Conservation (phyloP, 2,329 filamentous ascomycete species). For the Neonectria magnoliae region DNA sequence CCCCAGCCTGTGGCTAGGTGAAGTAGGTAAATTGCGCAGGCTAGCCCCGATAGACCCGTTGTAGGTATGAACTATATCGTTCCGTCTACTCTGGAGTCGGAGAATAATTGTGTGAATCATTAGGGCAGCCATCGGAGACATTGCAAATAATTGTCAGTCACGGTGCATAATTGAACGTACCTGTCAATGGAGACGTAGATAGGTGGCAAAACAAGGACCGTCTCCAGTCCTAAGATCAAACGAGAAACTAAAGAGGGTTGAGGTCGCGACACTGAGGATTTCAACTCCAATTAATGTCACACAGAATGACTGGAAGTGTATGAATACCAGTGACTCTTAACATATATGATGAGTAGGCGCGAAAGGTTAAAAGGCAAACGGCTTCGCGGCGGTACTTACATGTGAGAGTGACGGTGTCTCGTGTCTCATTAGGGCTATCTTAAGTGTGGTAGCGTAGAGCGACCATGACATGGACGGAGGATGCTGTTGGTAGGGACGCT, state of each 20-base stretch:
- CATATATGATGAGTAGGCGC: background rate
- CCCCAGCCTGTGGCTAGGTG: background rate
- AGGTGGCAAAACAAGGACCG: no score
- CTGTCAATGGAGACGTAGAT: background rate
- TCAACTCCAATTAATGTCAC: background rate
- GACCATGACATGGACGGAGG: background rate
- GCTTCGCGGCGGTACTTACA: background rate
- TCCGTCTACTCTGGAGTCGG: background rate
- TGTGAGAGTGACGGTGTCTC: background rate
- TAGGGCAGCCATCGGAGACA: background rate
- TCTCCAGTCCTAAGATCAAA: no score
- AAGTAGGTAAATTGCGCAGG: background rate
- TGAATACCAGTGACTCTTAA: background rate
- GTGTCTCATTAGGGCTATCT: background rate
- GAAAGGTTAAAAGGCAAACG: background rate
- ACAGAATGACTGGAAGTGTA: background rate
- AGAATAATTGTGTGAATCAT: background rate
- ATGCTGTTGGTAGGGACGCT: background rate
- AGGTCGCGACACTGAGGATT: no score
- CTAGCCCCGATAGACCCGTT: background rate
- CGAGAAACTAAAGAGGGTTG: background rate
- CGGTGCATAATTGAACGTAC: background rate
- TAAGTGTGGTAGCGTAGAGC: background rate
- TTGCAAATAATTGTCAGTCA: background rate
- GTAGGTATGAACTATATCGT: background rate